Percentiles rank a stretch among this genome's conserved stretches.
phyloP scores from a whole-genome alignment of 352 stramenopile genomes.

The Globisporangium orthogonon region DNA sequence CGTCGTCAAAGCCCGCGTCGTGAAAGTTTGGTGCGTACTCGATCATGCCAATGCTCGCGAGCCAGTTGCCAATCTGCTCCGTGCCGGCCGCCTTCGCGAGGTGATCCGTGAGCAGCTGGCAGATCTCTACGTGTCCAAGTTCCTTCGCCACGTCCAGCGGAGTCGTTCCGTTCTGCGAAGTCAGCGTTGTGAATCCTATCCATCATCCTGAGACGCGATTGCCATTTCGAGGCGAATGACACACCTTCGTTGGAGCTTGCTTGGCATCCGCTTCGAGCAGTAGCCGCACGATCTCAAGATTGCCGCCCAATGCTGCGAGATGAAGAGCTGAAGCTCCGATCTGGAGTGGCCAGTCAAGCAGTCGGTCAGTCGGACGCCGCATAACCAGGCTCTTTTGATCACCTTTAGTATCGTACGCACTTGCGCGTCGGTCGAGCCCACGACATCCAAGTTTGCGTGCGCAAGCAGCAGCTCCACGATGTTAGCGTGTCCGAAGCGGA shows the following conservation, averaged over 20 bases:
- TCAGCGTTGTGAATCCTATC: not conserved
- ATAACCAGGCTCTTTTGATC: not conserved
- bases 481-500: slow-evolving; percentile 42
- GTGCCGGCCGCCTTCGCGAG: slow-evolving; percentile 18
- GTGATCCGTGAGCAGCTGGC: slow-evolving; percentile 30
- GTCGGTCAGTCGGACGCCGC: not conserved
- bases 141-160: slow-evolving; percentile 48
- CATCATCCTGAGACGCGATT: too few species aligned
- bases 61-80: slow-evolving; percentile 49
- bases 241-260: slow-evolving; percentile 41
- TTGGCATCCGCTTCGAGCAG: slow-evolving; percentile 29
- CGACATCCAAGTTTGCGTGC: slow-evolving; percentile 7
- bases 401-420: slow-evolving; percentile 6
- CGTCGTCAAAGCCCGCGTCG: slow-evolving; percentile 59
- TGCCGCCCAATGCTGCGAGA: slow-evolving; percentile 50
- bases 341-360: slow-evolving; percentile 14
- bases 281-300: slow-evolving; percentile 35
- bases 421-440: slow-evolving; percentile 20
- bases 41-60: slow-evolving; percentile 65
- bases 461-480: slow-evolving; percentile 49
- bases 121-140: slow-evolving; percentile 26
- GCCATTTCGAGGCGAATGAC: not conserved
- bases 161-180: slow-evolving; percentile 36
- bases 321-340: slow-evolving; percentile 50
- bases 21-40: slow-evolving; percentile 47